Conservation (phyloP, 257 asterid species). For the Nicotiana tomentosiformis region DNA sequence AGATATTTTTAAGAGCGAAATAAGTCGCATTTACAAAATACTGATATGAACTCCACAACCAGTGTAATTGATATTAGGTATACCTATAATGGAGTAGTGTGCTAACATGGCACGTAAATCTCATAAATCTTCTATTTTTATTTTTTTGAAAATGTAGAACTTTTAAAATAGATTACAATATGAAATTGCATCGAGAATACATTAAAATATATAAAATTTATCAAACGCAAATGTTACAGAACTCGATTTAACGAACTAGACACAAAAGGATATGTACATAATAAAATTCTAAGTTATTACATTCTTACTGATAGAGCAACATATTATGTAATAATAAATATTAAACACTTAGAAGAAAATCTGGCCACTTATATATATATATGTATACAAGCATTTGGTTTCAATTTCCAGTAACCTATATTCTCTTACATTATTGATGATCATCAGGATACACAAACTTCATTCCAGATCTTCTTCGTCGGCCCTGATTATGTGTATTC, state of each 20-base stretch:
- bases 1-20: no score
- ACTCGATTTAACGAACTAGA: background rate
- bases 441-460: background rate
- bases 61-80: no score
- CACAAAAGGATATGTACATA: background rate
- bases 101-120: no score
- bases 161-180: background rate
- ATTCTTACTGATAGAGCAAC: background rate
- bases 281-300: background rate
- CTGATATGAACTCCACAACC: no score
- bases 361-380: background rate
- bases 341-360: background rate
- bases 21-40: no score
- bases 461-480: background rate
- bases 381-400: background rate
- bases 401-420: background rate
- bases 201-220: background rate
- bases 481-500: constrained; percentile 6
- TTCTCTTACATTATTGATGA: background rate
- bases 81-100: no score
- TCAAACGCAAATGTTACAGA: background rate
- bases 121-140: no score
- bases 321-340: background rate
- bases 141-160: no score
- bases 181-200: background rate